Conservation (phyloP, 176 grass and related monocot species). For the Carex littledalei region DNA sequence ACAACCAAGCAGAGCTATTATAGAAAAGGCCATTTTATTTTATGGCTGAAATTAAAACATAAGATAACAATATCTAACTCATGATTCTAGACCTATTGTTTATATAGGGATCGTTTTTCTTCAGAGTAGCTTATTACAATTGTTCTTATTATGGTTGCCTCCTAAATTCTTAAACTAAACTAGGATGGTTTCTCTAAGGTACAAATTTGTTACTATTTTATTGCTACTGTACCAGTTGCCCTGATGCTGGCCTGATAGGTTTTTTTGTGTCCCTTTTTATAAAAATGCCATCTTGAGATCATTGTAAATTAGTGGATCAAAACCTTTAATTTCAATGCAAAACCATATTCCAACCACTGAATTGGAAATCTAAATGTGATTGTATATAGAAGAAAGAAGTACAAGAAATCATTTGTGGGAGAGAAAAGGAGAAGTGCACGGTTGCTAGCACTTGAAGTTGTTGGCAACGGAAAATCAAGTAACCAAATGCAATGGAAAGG, state of each 20-base stretch:
- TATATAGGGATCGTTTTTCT: conserved; percentile 4
- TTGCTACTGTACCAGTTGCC: background rate
- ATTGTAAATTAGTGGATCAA: background rate
- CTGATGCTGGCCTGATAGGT: background rate
- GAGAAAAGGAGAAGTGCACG: conserved; percentile 45
- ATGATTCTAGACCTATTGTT: background rate
- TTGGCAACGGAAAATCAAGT: conserved; percentile 4
- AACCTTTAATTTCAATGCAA: background rate
- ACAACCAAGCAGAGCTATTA: background rate
- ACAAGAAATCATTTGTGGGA: background rate
- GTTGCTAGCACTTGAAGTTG: conserved; percentile 26
- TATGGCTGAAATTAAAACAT: conserved; percentile 3
- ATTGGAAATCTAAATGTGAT: background rate
- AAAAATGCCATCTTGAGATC: conserved; percentile 4
- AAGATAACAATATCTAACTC: conserved; percentile 3
- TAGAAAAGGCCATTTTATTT: background rate
- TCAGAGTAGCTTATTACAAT: background rate
- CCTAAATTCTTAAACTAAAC: background rate
- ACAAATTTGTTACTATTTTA: background rate
- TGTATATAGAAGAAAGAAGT: conserved; percentile 26
- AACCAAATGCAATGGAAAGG: conserved; percentile 13
- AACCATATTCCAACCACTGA: background rate
- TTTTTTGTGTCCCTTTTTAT: background rate
- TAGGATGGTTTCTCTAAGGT: conserved; percentile 25
- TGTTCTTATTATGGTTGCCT: background rate